Evolutionary conservation across 2,329 filamentous ascomycete species (phyloP), one percentile per base, ranked within the genome.

Genomic region (Nemania diffusa): DNA sequence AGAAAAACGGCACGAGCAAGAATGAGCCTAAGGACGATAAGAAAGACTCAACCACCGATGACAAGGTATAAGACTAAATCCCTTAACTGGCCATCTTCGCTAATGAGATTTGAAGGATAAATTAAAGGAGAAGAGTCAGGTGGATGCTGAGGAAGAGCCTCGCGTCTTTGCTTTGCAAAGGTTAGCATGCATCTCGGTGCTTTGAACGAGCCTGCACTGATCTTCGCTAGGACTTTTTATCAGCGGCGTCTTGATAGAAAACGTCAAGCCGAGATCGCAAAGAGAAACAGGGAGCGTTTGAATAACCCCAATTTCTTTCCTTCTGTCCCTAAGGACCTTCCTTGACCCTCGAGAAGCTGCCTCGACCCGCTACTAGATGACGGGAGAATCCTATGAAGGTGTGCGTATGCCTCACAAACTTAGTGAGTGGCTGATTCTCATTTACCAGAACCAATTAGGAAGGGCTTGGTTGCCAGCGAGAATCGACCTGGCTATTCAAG

Each of bases 111-210:
- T 15, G 27, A 80, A 85, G 70, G 83, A 83, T 52, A 81, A 81
- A 22, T 75, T 79, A 40, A 74, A 72, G 29, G 68, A 69, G 2
- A 73, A 75, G 40, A 73, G 78, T 37, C 72, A 81, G 24, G 78
- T 81, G 40, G 67, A 66, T 34, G 50, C 53, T 20, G 90, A 92
- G 67, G 89, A 92, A 67, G 90, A 91, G 64, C 91, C 93, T 22
- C 88, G 95, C 48, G 86, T 97, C 2, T 99, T 96, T 80, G 88
- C 91, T 71, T 83, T 97, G 65, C 92, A 95, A 76, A 94, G 90
- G 92, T 95, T 52, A 11, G 17, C 57, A 59, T 29, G 13, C 32
- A 4, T 58, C 46, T 32, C 2, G 17, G 51, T 26, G 40, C 24
- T 20, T 34, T n/a, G 37, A 40, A 5, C 20, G 48, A 27, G 42